Evolutionary conservation across 495 filamentous ascomycete species (phyloP), one percentile per base, ranked within the genome.

Genomic region (Podospora pseudopauciseta): DNA sequence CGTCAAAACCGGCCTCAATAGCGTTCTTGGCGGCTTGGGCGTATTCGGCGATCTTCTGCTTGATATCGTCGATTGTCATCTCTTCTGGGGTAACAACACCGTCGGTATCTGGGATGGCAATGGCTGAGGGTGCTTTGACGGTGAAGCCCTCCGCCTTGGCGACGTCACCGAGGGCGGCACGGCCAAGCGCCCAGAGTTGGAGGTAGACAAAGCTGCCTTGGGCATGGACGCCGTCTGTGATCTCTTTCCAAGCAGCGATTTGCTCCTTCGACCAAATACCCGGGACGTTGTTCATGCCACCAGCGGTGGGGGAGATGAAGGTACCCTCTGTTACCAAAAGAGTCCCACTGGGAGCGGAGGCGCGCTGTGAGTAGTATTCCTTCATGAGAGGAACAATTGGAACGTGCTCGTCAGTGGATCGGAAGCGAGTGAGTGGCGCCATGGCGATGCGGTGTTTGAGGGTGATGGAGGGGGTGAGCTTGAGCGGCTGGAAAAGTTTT

Each of bases 1-100:
- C 90, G 72, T 92, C 91, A 66, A 92, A 93, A 13, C 90, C 91
- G 4, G 90, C 91, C 9, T 78, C 80, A 13, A 92, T 78, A 4
- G 89, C 88, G 65, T 87, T 88, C 68, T 81, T 77, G 1, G 90
- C 87, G 19, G 89, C 90, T 26, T 81, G 72, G 7, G 81, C 87
- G 63, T 88, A 91, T 67, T 84, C 84, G 0, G 74, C 67, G 26
- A 91, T 83, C n/a, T 75, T 85, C 7, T 78, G 71, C 66, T 80
- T 66, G 66, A 92, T 90, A 62, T 92, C 87, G 4, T 82, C 79
- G 54, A 81, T 76, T 0, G 82, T 86, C 73, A 92, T 70, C 0
- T 76, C 76, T 7, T 74, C 77, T 0, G 90, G 87, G 1, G 67
- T 68, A 0, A 84, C 69, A 2, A 65, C 64, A 0, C 73, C 78